Conservation (phyloP, 2,329 filamentous ascomycete species). For the Paecilomyces sp. region DNA sequence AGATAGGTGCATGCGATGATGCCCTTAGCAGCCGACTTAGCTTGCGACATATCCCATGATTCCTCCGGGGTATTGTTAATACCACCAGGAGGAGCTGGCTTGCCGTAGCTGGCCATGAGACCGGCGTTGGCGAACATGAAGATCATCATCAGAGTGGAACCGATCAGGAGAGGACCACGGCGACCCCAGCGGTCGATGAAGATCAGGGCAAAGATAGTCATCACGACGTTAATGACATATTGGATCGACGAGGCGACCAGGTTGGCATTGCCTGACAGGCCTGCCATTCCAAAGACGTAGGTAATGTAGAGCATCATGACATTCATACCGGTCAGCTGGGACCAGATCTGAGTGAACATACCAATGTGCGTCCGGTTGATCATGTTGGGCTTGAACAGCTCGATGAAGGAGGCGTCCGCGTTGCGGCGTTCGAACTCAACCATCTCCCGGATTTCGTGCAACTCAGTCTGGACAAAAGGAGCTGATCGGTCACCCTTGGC, state of each 20-base stretch:
- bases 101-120: conserved; percentile 31
- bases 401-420: conserved; percentile 61
- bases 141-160: conserved; percentile 56
- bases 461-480: conserved; percentile 50
- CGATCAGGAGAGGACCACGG: conserved; percentile 58
- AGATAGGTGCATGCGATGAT: conserved; percentile 67
- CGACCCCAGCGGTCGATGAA: conserved; percentile 72
- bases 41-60: conserved; percentile 29
- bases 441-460: conserved; percentile 65
- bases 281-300: conserved; percentile 67
- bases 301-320: conserved; percentile 67
- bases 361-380: conserved; percentile 66
- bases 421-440: conserved; percentile 67
- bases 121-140: conserved; percentile 38
- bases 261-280: conserved; percentile 51
- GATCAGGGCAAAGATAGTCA: conserved; percentile 69
- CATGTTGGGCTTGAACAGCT: conserved; percentile 68
- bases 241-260: conserved; percentile 63
- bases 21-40: conserved; percentile 47
- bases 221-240: conserved; percentile 72
- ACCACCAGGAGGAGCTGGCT: conserved; percentile 33
- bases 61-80: conserved; percentile 24
- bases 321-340: conserved; percentile 70
- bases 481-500: conserved; percentile 37
- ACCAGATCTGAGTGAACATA: conserved; percentile 68